Evolutionary conservation across 106 monocot genomes (phyloP), one percentile per base, ranked within the genome.

Genomic region (Dioscorea dumetorum): DNA sequence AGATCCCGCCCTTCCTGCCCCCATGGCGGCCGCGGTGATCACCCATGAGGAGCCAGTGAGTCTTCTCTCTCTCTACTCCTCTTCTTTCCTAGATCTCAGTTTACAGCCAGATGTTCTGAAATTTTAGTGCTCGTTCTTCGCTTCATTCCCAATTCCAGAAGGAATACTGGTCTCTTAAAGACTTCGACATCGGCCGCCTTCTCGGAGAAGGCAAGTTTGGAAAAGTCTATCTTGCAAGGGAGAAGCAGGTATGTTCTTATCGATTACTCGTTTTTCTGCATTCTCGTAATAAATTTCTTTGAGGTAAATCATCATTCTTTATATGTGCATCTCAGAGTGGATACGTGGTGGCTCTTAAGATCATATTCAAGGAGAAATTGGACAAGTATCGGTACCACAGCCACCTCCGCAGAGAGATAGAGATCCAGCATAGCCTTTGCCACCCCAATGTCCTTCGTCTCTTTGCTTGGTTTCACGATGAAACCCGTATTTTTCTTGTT

Each of bases 371-470:
- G 79, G 72, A 76, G 74, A 97, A 92, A 62, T 74, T 97, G 48
- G 87, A 92, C 12, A 97, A 97, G 84, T 97, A 97, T 77, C 77
- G 76, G 19, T 87, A 80, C 71, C 82, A 88, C 59, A 74, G 69
- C 16, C 91, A 97, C 60, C 71, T 97, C 41, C 75, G 78, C 10
- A 70, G 97, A 12, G 97, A 97, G 76, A 91, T 97, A 58, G 86
- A 81, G 84, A 97, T 97, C 73, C 95, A 97, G 71, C 67, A 71
- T 68, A 50, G 68, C 18, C 81, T 97, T 14, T 49, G 69, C 35
- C 91, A 97, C 64, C 91, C 95, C 32, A 91, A 91, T 60, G 84
- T 97, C 56, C 86, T 97, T 23, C 83, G 82, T 20, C 84, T 97
- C 59, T 89, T 81, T 60, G 82, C 86, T 2, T 91, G 88, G 91